These are phyloP conservation scores for Pulveroboletus sp. DNA, from an alignment of 768 basidiomycete genomes.

Conservation along the genomic window DNA sequence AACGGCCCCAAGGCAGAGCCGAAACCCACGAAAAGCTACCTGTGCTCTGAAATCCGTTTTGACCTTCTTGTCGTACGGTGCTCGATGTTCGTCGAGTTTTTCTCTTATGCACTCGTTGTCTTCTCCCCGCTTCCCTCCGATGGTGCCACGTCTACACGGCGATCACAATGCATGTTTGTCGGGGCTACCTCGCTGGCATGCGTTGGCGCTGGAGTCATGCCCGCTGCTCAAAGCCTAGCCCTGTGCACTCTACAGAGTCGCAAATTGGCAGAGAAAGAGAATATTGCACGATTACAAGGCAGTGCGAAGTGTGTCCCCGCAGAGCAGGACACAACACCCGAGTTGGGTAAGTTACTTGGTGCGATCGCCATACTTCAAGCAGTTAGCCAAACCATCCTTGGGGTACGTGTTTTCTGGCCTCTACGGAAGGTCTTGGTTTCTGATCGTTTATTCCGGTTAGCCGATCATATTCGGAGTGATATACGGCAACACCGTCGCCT, in stretches of 20 bases:
- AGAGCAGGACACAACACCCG: conserved; percentile 32
- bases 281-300: conserved; percentile 22
- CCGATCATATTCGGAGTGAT: conserved; percentile 65
- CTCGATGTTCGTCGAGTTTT: conserved; percentile 63
- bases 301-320: not conserved
- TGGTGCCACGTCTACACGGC: conserved; percentile 10
- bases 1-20: conserved; percentile 32
- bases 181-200: conserved; percentile 57
- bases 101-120: conserved; percentile 59
- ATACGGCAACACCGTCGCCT: conserved; percentile 59
- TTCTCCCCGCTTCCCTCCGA: conserved; percentile 44
- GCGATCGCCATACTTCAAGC: conserved; percentile 67
- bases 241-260: conserved; percentile 51
- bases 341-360: conserved; percentile 60
- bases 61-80: conserved; percentile 61
- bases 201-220: conserved; percentile 64
- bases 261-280: conserved; percentile 32
- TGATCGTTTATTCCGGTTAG: conserved; percentile 33
- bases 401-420: conserved; percentile 26
- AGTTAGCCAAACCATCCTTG: conserved; percentile 56
- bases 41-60: conserved; percentile 60
- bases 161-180: conserved; percentile 46
- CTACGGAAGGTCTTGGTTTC: conserved; percentile 1
- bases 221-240: conserved; percentile 69
- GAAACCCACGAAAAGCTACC: conserved; percentile 43